These are phyloP conservation scores for Tranzscheliella williamsii DNA, from an alignment of 1,284 basidiomycete genomes.

Conservation along the genomic window DNA sequence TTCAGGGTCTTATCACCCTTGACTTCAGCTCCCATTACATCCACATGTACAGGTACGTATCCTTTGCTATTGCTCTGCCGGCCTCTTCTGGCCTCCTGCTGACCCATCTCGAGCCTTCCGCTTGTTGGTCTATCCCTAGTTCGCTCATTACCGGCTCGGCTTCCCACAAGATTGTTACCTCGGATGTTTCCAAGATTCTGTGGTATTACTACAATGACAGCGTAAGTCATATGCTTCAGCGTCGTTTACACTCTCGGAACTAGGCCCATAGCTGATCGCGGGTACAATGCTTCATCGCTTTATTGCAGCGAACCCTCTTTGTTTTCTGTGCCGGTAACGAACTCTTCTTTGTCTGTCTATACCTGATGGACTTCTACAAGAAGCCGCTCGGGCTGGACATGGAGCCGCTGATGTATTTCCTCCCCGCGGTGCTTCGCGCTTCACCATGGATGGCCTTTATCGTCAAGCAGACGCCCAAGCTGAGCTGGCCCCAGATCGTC, in stretches of 20 bases:
- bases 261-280: too few relatives aligned
- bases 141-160: slow-evolving; percentile 88
- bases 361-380: slow-evolving; percentile 84
- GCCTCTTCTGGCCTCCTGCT: background rate
- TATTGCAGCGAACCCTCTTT: slow-evolving; percentile 73
- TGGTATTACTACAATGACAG: slow-evolving; percentile 92
- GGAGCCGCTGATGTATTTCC: slow-evolving; percentile 33
- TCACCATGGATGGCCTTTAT: slow-evolving; percentile 28
- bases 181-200: slow-evolving; percentile 87
- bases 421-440: slow-evolving; percentile 19
- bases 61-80: background rate
- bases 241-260: too few relatives aligned
- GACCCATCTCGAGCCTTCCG: background rate
- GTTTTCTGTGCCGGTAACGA: slow-evolving; percentile 96
- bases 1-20: slow-evolving; percentile 93
- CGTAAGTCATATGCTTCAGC: too few relatives aligned
- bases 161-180: slow-evolving; percentile 88
- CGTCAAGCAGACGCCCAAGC: slow-evolving; percentile 58
- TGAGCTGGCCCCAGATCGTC: slow-evolving; percentile 82
- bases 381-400: slow-evolving; percentile 49
- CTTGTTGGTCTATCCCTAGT: slow-evolving; percentile 63
- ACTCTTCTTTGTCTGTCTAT: slow-evolving; percentile 92
- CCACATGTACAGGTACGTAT: slow-evolving; percentile 96
- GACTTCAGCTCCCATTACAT: slow-evolving; percentile 99
- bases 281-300: too few relatives aligned